A percentile compares a stretch with the other conserved stretches of the same genome.
These are phyloP conservation scores for Thielaviopsis populi DNA, from an alignment of 2,329 filamentous ascomycete genomes.

Conservation along the genomic window DNA sequence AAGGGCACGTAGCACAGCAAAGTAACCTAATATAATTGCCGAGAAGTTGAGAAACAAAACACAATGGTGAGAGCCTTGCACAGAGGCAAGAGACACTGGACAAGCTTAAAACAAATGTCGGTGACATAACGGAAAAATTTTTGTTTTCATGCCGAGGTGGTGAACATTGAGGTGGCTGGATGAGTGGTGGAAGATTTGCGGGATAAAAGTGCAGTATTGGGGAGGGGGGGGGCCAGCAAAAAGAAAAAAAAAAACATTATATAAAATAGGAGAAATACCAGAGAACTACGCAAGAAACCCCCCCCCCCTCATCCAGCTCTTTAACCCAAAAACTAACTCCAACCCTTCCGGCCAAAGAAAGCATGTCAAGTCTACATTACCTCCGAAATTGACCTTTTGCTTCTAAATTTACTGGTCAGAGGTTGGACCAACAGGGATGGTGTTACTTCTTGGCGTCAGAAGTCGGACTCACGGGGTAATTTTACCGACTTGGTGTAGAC, in stretches of 20 bases:
- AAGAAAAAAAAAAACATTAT: too few species aligned
- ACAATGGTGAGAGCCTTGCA: not conserved
- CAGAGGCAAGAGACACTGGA: not conserved
- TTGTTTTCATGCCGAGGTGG: not conserved
- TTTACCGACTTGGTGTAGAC: not conserved
- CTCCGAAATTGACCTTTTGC: too few species aligned
- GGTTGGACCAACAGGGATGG: not conserved
- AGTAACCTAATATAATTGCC: not conserved
- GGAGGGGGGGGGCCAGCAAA: too few species aligned
- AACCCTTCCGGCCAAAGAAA: too few species aligned
- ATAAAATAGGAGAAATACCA: too few species aligned
- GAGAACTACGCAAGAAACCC: too few species aligned
- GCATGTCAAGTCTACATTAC: not conserved
- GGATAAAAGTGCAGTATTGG: not conserved
- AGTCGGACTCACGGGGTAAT: not conserved
- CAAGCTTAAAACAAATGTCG: not conserved
- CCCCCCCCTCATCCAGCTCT: too few species aligned
- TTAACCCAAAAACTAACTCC: too few species aligned
- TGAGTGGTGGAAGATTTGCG: not conserved
- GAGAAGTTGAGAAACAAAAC: not conserved
- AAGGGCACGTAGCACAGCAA: not conserved
- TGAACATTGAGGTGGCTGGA: not conserved
- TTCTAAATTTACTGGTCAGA: not conserved
- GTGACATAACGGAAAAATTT: not conserved
- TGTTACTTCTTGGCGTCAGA: conserved; percentile 4